Evolutionary conservation across 305 asterid species (phyloP), one percentile per base, ranked within the genome.

Genomic region (Fraxinus nigra): DNA sequence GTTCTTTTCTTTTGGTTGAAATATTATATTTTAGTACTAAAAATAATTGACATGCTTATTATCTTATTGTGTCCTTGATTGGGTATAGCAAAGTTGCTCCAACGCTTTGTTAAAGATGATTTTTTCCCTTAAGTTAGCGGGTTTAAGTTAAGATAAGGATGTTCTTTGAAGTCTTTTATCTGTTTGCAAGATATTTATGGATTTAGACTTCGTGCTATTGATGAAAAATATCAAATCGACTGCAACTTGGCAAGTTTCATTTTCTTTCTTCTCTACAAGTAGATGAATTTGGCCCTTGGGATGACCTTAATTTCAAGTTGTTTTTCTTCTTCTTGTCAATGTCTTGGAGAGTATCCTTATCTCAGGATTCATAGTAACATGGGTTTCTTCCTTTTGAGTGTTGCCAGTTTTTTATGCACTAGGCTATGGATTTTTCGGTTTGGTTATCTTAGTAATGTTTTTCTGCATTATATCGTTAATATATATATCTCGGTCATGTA

Each of bases 11-110:
- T 26, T 72, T 80, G 11, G 63, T 74, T 75, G 20, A 67, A 75
- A 18, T 59, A 48, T 76, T 69, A 75, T 28, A 3, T 80, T 10
- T 76, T 80, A 75, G 35, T 81, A 63, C 77, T 73, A 65, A 11
- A 46, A 78, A 46, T 11, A 46, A 5, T 26, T 51, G 65, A 67
- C n/a, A 28, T 65, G 37, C 46, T 78, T 2, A 5, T 28, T 20
- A 54, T 20, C 61, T 85, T 46, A 3, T 46, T 48, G 30, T 79
- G 75, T 34, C 78, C 73, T 69, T 73, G 34, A 30, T 69, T 77
- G 75, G 74, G 69, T 56, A 56, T 34, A 32, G 48, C 4, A 5
- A 32, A 72, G 26, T 43, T 82, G 67, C 81, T 35, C n/a, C 8
- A 67, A 14, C 37, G 74, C 33, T 7, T 2, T 22, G 40, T n/a